Evolutionary conservation across 768 basidiomycete genomes (phyloP), one percentile per base, ranked within the genome.

Genomic region (Kondoa subrosea): DNA sequence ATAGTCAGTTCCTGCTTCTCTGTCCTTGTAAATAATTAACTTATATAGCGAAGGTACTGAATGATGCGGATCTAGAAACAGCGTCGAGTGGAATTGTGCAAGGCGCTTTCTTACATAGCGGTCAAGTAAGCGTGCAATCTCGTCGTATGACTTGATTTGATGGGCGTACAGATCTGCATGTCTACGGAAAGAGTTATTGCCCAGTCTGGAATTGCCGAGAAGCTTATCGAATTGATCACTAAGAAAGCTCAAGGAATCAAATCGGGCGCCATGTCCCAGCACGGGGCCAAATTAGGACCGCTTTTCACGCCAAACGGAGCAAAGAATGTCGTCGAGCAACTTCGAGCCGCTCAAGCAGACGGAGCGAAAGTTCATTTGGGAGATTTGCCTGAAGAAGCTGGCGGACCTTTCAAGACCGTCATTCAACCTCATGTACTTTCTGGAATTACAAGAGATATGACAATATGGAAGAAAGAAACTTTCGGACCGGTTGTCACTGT

Each of bases 401-500:
- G 30, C 14, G 66, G 66, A 16, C 57, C 59, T 21, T 60, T 59
- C 34, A 58, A 56, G 31, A 67, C 80, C 0, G 74, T 82, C 14
- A 77, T 84, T n/a, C 79, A 80, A 67, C 83, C 83, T 26, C 83
- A 84, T 74, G 68, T 85, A 31, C 68, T 84, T 17, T 74, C 71
- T 25, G 79, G 77, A n/a, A 80, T 82, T 57, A 81, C 77, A 67
- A 80, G 79, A 0, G 82, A 80, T 4, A 83, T 82, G 79, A 72
- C 77, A 31, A 67, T 82, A 15, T 85, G 83, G 83, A 79, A 83
- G 27, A 73, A 79, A 32, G 86, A 87, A 75, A 80, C 81, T 0
- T 86, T 86, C 74, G 84, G 84, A 0, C 85, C 73, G 80, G 81
- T 83, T 0, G 74, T 82, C 3, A 78, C 77, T 12, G 76, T 85